Percentiles rank a stretch among this genome's conserved stretches.
phyloP scores from a whole-genome alignment of 73 alveolate genomes.

The Tetrahymena borealis region DNA sequence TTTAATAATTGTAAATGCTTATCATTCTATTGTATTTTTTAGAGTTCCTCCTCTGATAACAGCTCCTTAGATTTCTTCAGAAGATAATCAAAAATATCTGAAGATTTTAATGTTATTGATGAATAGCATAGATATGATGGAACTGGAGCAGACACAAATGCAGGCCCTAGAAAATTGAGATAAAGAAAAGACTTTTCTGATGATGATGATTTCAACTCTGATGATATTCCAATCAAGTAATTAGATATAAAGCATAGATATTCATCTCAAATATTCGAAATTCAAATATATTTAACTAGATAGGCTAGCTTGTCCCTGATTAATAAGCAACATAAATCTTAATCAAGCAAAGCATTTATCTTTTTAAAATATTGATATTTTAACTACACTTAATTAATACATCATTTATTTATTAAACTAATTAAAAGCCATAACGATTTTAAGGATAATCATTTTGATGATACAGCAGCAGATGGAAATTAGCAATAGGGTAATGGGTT shows the following conservation, averaged over 20 bases:
- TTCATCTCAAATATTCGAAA: no score
- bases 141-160: neutral
- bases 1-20: neutral
- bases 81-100: neutral
- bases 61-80: neutral
- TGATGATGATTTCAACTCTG: neutral
- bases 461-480: neutral
- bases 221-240: neutral
- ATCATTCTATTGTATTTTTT: neutral
- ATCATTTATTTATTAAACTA: no score
- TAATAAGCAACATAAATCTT: no score
- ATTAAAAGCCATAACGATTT: neutral
- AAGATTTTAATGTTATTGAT: neutral
- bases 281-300: no score
- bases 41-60: neutral
- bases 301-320: no score
- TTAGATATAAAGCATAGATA: neutral
- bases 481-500: neutral
- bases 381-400: no score
- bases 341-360: no score
- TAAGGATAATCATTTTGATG: neutral
- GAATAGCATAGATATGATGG: neutral
- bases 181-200: neutral
- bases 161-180: neutral
- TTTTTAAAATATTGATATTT: no score